Conservation (phyloP, 192 early-diverging fungal genomes). For the Gamsiella multidivaricata region DNA sequence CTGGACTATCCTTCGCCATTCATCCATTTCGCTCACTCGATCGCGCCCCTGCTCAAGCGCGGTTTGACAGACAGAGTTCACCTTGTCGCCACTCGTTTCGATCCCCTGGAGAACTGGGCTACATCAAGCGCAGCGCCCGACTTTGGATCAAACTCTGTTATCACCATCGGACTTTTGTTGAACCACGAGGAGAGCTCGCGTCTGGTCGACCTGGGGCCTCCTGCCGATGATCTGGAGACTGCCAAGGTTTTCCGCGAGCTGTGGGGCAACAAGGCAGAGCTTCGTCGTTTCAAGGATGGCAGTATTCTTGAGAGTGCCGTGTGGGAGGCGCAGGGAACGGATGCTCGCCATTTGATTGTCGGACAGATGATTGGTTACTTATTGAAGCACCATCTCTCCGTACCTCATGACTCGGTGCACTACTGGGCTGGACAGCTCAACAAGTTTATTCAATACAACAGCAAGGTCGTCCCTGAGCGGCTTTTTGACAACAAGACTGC, state of each 20-base stretch:
- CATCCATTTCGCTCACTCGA: constrained; percentile 56
- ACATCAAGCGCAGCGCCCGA: constrained; percentile 26
- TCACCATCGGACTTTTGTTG: constrained; percentile 80
- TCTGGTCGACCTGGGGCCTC: constrained; percentile 90
- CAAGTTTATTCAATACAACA: constrained; percentile 66
- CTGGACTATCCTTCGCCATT: constrained; percentile 60
- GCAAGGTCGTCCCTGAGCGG: constrained; percentile 56
- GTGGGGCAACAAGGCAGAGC: constrained; percentile 92
- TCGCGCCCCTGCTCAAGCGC: constrained; percentile 58
- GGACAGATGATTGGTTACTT: constrained; percentile 84
- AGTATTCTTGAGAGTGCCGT: constrained; percentile 91
- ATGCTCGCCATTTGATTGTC: constrained; percentile 78
- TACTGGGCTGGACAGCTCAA: constrained; percentile 79
- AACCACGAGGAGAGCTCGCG: constrained; percentile 73
- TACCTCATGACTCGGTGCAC: constrained; percentile 56
- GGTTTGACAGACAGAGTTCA: constrained; percentile 64
- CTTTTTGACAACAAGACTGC: constrained; percentile 56
- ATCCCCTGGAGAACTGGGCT: constrained; percentile 56
- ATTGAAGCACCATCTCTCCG: constrained; percentile 76
- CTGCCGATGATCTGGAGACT: constrained; percentile 75
- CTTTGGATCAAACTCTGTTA: constrained; percentile 42
- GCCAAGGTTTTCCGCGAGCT: constrained; percentile 76
- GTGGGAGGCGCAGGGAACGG: constrained; percentile 73
- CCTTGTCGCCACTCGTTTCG: constrained; percentile 56
- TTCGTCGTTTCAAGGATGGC: constrained; percentile 95